phyloP scores from a whole-genome alignment of 768 basidiomycete genomes.

The Podaxis sp. region DNA sequence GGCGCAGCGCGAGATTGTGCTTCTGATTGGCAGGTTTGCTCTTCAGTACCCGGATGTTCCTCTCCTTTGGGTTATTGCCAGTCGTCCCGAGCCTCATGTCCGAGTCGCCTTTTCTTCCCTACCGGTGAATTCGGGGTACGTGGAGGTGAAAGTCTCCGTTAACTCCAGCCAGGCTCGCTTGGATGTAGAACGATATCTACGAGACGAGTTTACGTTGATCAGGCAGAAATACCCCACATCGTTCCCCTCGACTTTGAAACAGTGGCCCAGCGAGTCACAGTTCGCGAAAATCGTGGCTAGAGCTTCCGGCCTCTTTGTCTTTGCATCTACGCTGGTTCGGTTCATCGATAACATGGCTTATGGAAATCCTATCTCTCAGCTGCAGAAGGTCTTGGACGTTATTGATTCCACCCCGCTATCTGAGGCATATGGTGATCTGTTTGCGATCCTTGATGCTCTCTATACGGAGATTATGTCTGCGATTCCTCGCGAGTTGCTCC shows the following conservation, averaged over 20 bases:
- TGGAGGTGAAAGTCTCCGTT: slow-evolving; percentile 1
- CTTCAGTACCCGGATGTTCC: slow-evolving; percentile 8
- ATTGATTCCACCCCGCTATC: background rate
- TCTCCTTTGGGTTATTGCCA: slow-evolving; percentile 23
- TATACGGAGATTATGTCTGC: background rate
- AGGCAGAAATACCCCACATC: slow-evolving; percentile 1
- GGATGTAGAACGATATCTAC: slow-evolving; percentile 19
- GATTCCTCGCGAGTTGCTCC: background rate
- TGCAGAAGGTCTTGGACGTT: slow-evolving; percentile 5
- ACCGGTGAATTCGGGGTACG: background rate
- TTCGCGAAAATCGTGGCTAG: slow-evolving; percentile 16
- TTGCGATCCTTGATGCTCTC: background rate
- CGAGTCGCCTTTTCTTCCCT: slow-evolving; percentile 8
- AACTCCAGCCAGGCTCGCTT: slow-evolving; percentile 13
- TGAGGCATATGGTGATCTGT: background rate
- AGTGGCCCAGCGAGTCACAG: slow-evolving; percentile 19
- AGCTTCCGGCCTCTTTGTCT: slow-evolving; percentile 25
- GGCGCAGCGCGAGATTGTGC: slow-evolving; percentile 18
- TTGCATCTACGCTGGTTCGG: slow-evolving; percentile 20
- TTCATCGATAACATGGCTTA: slow-evolving; percentile 16
- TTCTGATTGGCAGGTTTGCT: slow-evolving; percentile 1
- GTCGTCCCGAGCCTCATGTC: slow-evolving; percentile 25
- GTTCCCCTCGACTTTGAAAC: background rate
- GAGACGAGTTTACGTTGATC: slow-evolving; percentile 10
- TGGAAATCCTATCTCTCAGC: background rate